Evolutionary conservation across 2,329 filamentous ascomycete genomes (phyloP).

Genomic region (Fusarium proliferatum): DNA sequence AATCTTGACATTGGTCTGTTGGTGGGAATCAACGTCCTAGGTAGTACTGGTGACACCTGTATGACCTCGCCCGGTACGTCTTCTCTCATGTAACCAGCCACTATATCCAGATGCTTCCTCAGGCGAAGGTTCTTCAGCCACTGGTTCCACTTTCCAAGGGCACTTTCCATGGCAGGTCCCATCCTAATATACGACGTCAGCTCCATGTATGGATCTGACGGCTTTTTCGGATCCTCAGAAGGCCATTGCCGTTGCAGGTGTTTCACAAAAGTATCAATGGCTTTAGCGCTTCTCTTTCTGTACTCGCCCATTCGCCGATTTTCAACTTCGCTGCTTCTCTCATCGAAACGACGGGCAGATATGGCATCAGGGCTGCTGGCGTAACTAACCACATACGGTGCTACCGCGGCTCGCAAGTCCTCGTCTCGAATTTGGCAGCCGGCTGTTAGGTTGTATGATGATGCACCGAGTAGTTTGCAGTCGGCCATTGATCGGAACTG

Average conservation of each 20-base stretch:
- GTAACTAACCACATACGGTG: neutral
- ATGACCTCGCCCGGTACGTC: neutral
- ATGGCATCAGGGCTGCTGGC: neutral
- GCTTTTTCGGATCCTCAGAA: neutral
- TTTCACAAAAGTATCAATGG: neutral
- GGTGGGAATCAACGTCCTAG: neutral
- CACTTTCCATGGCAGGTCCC: neutral
- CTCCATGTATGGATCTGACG: neutral
- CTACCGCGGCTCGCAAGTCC: neutral
- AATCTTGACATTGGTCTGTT: neutral
- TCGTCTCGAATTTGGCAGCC: neutral
- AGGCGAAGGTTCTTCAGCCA: constrained; percentile 32
- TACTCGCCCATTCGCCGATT: neutral
- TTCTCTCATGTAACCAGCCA: neutral
- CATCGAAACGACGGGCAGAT: neutral
- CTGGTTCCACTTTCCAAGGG: neutral
- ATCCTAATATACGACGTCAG: constrained; percentile 14
- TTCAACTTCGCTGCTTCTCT: neutral
- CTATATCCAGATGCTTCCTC: constrained; percentile 3
- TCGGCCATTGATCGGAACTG: neutral
- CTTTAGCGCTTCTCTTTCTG: neutral
- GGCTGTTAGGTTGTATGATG: neutral
- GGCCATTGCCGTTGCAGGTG: constrained; percentile 27
- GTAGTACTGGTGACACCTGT: neutral
- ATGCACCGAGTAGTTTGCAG: neutral